A percentile compares a stretch with the other conserved stretches of the same genome.
Conservation (phyloP, 805 yeast species). For the Candida nanaspora region DNA sequence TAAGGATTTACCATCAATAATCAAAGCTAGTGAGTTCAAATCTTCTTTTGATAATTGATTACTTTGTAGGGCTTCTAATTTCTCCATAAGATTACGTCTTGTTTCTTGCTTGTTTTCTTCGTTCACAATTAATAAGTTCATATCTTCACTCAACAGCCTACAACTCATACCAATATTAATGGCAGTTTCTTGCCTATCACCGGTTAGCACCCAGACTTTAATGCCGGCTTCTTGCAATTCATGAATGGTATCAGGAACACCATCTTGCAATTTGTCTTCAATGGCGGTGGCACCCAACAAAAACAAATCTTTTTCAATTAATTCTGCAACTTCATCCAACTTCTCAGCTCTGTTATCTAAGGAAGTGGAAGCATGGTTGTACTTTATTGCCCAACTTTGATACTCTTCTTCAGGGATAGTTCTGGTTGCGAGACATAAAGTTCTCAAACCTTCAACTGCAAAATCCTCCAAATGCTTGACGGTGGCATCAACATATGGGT, state of each 20-base stretch:
- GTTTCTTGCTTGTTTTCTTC: constrained; percentile 82
- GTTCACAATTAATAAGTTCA: constrained; percentile 85
- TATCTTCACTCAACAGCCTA: constrained; percentile 86
- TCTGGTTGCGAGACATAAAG: constrained; percentile 86
- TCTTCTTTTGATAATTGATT: constrained; percentile 64
- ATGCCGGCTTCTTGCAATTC: constrained; percentile 95
- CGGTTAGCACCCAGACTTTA: constrained; percentile 95
- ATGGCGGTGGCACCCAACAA: constrained; percentile 96
- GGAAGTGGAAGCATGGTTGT: constrained; percentile 77
- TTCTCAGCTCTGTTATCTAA: constrained; percentile 66
- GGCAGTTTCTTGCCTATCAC: constrained; percentile 98
- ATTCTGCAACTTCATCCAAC: constrained; percentile 83
- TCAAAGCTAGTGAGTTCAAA: constrained; percentile 72
- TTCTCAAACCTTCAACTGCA: constrained; percentile 93
- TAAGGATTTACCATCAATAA: constrained; percentile 91
- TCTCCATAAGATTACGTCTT: constrained; percentile 59
- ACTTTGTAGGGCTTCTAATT: constrained; percentile 64
- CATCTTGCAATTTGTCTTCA: constrained; percentile 96
- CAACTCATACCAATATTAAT: constrained; percentile 98
- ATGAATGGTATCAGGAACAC: constrained; percentile 96
- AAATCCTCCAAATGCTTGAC: constrained; percentile 87
- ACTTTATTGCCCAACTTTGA: constrained; percentile 53
- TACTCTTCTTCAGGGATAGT: constrained; percentile 78
- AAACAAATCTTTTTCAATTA: constrained; percentile 73
- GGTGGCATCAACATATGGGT: constrained; percentile 79